Conservation (phyloP, 1,284 basidiomycete genomes). For the Papiliotrema flavescens region DNA sequence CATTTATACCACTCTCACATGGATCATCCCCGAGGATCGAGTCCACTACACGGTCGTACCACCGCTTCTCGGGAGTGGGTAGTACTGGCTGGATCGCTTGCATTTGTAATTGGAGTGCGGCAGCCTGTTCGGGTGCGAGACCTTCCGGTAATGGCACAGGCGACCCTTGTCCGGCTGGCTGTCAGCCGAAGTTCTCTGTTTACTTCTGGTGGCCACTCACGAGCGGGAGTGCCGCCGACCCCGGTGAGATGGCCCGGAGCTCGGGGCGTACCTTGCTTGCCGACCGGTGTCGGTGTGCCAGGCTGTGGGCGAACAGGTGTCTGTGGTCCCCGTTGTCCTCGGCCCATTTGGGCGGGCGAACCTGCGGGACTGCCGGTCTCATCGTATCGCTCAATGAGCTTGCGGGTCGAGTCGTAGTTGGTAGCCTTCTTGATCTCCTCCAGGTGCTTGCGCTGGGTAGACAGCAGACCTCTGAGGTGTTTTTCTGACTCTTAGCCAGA, state of each 20-base stretch:
- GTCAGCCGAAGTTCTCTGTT: too few relatives aligned
- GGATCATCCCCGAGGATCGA: constrained; percentile 79
- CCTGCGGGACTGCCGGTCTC: constrained; percentile 48
- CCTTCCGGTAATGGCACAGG: constrained; percentile 32
- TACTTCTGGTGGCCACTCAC: constrained; percentile 18
- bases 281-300: constrained; percentile 5
- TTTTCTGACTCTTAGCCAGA: constrained; percentile 58
- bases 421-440: constrained; percentile 98
- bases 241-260: constrained; percentile 41
- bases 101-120: constrained; percentile 41
- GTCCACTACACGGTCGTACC: constrained; percentile 86
- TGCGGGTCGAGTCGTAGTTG: constrained; percentile 87
- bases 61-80: constrained; percentile 67
- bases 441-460: constrained; percentile 77
- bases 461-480: constrained; percentile 68
- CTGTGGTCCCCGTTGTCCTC: neutral
- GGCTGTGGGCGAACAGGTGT: constrained; percentile 1
- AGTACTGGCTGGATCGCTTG: constrained; percentile 44
- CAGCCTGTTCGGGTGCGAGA: constrained; percentile 42
- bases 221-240: constrained; percentile 33
- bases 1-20: constrained; percentile 51
- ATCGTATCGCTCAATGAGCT: constrained; percentile 88
- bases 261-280: constrained; percentile 28
- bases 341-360: constrained; percentile 5
- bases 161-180: neutral